phyloP scores from a whole-genome alignment of 2,329 filamentous ascomycete genomes.

The Exophiala oligosperma region DNA sequence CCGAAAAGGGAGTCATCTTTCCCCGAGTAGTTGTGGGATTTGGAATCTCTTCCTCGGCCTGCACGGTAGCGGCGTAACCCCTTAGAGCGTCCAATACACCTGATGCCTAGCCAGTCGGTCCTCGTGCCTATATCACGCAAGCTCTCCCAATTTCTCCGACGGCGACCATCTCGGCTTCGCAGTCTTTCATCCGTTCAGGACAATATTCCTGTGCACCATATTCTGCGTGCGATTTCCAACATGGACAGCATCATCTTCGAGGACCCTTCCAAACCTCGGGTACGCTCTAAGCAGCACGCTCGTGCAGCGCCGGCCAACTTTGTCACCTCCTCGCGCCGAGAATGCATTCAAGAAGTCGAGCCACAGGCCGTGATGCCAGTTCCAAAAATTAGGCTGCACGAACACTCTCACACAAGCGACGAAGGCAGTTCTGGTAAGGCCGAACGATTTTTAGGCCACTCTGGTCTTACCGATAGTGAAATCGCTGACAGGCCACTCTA shows the following conservation, averaged over 20 bases:
- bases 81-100: background rate
- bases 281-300: background rate
- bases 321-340: background rate
- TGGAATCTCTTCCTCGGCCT: background rate
- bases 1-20: background rate
- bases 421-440: background rate
- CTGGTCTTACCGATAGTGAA: background rate
- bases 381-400: background rate
- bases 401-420: background rate
- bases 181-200: background rate
- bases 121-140: background rate
- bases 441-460: background rate
- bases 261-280: background rate
- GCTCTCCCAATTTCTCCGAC: background rate
- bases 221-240: background rate
- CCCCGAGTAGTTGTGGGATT: background rate
- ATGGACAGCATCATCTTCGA: slow-evolving; percentile 1
- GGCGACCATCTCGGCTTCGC: background rate
- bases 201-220: background rate
- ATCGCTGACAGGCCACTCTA: background rate
- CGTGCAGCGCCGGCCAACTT: background rate
- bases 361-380: background rate
- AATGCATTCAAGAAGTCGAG: background rate
- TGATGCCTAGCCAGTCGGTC: background rate
- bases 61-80: background rate